phyloP scores from a whole-genome alignment of 768 basidiomycete genomes.

The Piloderma croceum region DNA sequence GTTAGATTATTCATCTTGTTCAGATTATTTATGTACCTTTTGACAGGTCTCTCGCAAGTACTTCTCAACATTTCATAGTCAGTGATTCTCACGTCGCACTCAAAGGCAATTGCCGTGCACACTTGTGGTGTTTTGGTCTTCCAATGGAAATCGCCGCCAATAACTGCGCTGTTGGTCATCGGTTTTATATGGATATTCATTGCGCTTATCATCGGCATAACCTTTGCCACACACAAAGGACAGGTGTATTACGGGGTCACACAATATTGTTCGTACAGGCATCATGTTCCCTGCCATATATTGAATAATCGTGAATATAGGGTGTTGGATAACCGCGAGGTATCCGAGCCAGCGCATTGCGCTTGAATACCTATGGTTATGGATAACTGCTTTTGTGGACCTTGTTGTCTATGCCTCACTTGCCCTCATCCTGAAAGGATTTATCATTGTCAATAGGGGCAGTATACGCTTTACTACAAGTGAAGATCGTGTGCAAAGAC shows the following conservation, averaged over 20 bases:
- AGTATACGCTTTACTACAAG: constrained; percentile 17
- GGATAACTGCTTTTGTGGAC: constrained; percentile 39
- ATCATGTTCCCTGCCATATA: background rate
- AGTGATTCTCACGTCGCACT: background rate
- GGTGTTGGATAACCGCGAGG: constrained; percentile 45
- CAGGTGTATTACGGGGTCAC: constrained; percentile 38
- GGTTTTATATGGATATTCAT: constrained; percentile 35
- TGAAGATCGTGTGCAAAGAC: constrained; percentile 1
- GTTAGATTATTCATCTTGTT: no score
- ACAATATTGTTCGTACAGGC: constrained; percentile 28
- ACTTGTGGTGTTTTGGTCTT: constrained; percentile 36
- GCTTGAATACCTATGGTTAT: constrained; percentile 50
- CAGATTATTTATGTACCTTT: background rate
- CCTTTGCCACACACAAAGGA: constrained; percentile 28
- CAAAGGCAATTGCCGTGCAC: constrained; percentile 33
- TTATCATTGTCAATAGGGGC: constrained; percentile 23
- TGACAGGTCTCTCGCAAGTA: constrained; percentile 15
- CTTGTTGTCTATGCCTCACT: constrained; percentile 40
- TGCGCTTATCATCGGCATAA: constrained; percentile 35
- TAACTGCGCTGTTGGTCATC: constrained; percentile 28
- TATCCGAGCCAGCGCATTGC: constrained; percentile 35
- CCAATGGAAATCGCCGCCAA: constrained; percentile 20
- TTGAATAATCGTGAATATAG: constrained; percentile 14
- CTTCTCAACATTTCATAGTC: background rate
- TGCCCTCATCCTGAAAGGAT: constrained; percentile 35